Conservation (phyloP, 352 stramenopile species). For the Aphanomyces cochlioides region DNA sequence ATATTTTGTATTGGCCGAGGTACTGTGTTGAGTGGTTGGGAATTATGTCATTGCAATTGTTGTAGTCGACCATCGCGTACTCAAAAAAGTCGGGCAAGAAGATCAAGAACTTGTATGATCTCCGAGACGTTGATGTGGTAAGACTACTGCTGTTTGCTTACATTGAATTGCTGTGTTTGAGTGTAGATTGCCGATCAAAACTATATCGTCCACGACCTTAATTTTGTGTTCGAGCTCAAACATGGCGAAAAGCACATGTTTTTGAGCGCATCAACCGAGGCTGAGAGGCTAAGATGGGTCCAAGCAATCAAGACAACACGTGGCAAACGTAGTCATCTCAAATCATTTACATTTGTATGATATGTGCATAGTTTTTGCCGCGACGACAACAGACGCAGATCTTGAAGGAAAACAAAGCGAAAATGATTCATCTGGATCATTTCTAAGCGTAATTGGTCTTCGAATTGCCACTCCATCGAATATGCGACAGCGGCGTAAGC, state of each 20-base stretch:
- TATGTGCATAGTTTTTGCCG: background rate
- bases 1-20: slow-evolving; percentile 78
- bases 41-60: background rate
- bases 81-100: slow-evolving; percentile 82
- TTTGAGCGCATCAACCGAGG: slow-evolving; percentile 71
- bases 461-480: slow-evolving; percentile 23
- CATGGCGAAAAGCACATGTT: slow-evolving; percentile 43
- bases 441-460: slow-evolving; percentile 33
- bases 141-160: slow-evolving; percentile 17
- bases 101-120: slow-evolving; percentile 40
- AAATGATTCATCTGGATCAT: slow-evolving; percentile 46
- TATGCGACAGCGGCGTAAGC: slow-evolving; percentile 37
- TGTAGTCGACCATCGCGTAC: slow-evolving; percentile 69
- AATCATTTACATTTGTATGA: background rate
- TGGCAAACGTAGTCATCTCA: slow-evolving; percentile 15
- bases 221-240: slow-evolving; percentile 76
- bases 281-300: slow-evolving; percentile 65
- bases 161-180: background rate
- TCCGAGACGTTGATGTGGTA: slow-evolving; percentile 66
- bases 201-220: slow-evolving; percentile 58
- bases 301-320: slow-evolving; percentile 44
- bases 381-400: background rate
- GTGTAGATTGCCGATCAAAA: slow-evolving; percentile 78
- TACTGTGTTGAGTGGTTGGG: slow-evolving; percentile 29
- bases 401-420: background rate